These are phyloP conservation scores for Capronia epimyces DNA, from an alignment of 2,329 filamentous ascomycete species.

Conservation along the genomic window DNA sequence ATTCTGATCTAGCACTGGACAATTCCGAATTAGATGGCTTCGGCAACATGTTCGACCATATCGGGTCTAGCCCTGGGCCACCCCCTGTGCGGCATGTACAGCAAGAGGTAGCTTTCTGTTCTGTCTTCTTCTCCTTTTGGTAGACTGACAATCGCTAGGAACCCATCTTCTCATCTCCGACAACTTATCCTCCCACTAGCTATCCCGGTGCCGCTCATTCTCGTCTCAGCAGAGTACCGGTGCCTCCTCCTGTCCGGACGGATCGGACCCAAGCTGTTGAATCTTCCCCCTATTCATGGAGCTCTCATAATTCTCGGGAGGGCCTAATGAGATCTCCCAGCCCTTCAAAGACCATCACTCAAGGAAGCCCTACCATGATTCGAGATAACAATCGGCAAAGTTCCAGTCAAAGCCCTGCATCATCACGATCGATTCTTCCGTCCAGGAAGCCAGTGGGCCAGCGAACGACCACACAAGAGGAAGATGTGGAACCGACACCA, in stretches of 20 bases:
- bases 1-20: conserved; percentile 41
- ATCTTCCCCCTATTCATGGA: conserved; percentile 49
- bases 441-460: conserved; percentile 6
- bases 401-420: conserved; percentile 26
- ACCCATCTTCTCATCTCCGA: conserved; percentile 8
- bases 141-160: conserved; percentile 7
- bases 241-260: conserved; percentile 42
- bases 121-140: conserved; percentile 3
- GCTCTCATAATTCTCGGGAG: conserved; percentile 48
- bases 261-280: conserved; percentile 43
- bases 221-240: conserved; percentile 21
- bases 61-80: conserved; percentile 35
- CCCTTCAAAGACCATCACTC: conserved; percentile 33
- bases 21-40: conserved; percentile 42
- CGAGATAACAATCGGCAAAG: conserved; percentile 17
- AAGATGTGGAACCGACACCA: conserved; percentile 5
- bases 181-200: conserved; percentile 22
- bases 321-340: conserved; percentile 42
- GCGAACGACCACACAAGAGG: conserved; percentile 6
- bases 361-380: conserved; percentile 25
- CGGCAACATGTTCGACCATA: conserved; percentile 49
- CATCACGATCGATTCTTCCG: conserved; percentile 28
- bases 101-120: conserved; percentile 23
- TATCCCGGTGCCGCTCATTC: conserved; percentile 8
- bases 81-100: conserved; percentile 24